A percentile compares a stretch with the other conserved stretches of the same genome.
Conservation (phyloP, 805 yeast species). For the Candida maesae region DNA sequence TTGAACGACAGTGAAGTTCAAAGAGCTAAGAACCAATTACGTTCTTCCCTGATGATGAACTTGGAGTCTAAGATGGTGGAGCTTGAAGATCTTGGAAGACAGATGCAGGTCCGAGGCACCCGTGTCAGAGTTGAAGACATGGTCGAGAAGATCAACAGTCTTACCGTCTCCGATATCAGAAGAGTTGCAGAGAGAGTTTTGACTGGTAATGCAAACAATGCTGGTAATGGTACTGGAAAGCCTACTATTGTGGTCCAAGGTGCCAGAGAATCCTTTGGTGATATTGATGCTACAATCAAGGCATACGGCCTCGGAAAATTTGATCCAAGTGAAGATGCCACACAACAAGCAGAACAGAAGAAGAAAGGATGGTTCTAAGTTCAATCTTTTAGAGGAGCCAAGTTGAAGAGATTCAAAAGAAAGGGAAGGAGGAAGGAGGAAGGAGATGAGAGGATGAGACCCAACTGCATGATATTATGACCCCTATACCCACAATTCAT, state of each 20-base stretch:
- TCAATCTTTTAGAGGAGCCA: too few species aligned
- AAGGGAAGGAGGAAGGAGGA: neutral
- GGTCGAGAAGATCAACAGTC: slow-evolving; percentile 68
- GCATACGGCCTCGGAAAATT: slow-evolving; percentile 58
- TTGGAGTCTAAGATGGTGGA: slow-evolving; percentile 91
- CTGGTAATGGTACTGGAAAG: slow-evolving; percentile 49
- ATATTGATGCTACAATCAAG: slow-evolving; percentile 60
- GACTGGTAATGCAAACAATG: slow-evolving; percentile 53
- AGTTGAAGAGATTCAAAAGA: too few species aligned
- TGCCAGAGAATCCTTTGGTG: slow-evolving; percentile 79
- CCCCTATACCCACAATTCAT: neutral
- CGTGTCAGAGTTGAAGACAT: slow-evolving; percentile 75
- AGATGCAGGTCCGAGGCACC: slow-evolving; percentile 78
- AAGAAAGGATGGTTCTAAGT: slow-evolving; percentile 29
- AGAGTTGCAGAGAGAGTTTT: slow-evolving; percentile 72
- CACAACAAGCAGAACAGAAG: slow-evolving; percentile 7
- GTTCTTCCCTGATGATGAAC: slow-evolving; percentile 86
- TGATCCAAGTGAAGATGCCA: slow-evolving; percentile 1
- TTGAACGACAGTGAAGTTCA: slow-evolving; percentile 68
- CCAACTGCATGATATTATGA: neutral
- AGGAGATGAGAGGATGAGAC: neutral
- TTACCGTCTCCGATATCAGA: slow-evolving; percentile 65
- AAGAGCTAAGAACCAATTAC: slow-evolving; percentile 90
- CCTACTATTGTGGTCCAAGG: slow-evolving; percentile 94
- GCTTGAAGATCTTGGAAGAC: slow-evolving; percentile 93